Evolutionary conservation across 176 grass and related monocot species (phyloP), one percentile per base, ranked within the genome.

Genomic region (Microstegium vimineum): DNA sequence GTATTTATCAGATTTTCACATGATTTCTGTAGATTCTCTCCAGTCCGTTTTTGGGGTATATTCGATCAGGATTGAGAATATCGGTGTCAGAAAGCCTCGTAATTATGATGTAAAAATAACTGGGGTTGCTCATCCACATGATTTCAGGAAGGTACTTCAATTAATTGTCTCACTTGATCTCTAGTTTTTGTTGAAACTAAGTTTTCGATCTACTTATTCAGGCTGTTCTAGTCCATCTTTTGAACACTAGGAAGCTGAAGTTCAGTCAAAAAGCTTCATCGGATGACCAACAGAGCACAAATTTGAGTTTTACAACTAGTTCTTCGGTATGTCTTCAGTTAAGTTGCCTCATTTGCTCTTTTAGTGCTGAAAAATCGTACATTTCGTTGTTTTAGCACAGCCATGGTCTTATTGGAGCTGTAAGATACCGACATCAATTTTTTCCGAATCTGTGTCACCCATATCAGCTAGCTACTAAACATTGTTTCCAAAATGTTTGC

Each of bases 21-120:
- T 78, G 23, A 18, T 81, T 23, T 84, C 26, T 78, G 15, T 63
- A 90, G 93, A 85, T 45, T 90, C 81, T 71, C 47, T 95, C 13
- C 93, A 95, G 74, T 90, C 87, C 4, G 33, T 86, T 47, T 95
- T 95, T 26, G 87, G 90, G 37, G 27, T 95, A 78, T 90, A 83
- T 71, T 88, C 93, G 26, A 69, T 95, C 66, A 87, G 87, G 88
- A 88, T 95, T 74, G 85, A 92, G 61, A 90, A 90, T 75, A 43
- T 56, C 42, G 80, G 87, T 70, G 69, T 90, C n/a, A 61, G 66
- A 86, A 92, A 83, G 64, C 70, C 87, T 57, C n/a, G 69, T 27
- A 84, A 69, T 70, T 83, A 90, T 84, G 93, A 90, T 86, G 69
- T 92, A 60, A 85, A 86, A 28, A 90, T 92, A 68, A 78, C 78